Evolutionary conservation across 129 eudicot species (phyloP), one percentile per base, ranked within the genome.

Genomic region (Scalesia atractyloides): DNA sequence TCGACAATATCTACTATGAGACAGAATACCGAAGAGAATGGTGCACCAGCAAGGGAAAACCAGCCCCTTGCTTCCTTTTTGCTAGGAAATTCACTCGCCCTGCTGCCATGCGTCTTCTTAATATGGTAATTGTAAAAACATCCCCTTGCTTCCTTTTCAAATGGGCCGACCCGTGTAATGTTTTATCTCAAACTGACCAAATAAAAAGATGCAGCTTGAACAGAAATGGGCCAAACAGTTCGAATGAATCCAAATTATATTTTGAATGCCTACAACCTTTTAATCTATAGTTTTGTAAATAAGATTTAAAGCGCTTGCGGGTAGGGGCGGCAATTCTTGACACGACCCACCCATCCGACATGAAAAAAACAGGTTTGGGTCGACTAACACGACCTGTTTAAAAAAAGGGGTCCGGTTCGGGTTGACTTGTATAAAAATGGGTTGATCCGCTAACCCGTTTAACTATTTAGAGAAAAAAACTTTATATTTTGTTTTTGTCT

Each of bases 31-130:
- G 98, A 73, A 85, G 88, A 85, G 98, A 92, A 75, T 92, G 98
- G 98, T 92, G 98, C 84, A 83, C 85, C 66, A 92, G 90, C 90
- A 92, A 89, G 82, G 96, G 91, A 39, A 89, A 84, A 79, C 98
- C 96, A 9, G 82, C 92, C 46, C 81, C 91, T 48, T 92, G 98
- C 86, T 92, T 92, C 78, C 91, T 92, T 76, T 92, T 92, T 76
- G 98, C 96, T 18, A 89, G 98, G 70, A 92, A 92, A 65, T 92
- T 92, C 56, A 89, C 98, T 16, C 80, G 98, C 58, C 98, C 98
- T 73, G 98, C 98, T 46, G 96, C 88, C 30, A 73, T 92, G 67
- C 86, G 89, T 43, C 92, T 92, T 69, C 95, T 92, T 74, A 89
- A 87, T 72, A 85, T 78, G 95, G 98, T 84, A 76, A 78, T 9